These are phyloP conservation scores for Trichoderma sp. DNA, from an alignment of 2,329 filamentous ascomycete species.

Conservation along the genomic window DNA sequence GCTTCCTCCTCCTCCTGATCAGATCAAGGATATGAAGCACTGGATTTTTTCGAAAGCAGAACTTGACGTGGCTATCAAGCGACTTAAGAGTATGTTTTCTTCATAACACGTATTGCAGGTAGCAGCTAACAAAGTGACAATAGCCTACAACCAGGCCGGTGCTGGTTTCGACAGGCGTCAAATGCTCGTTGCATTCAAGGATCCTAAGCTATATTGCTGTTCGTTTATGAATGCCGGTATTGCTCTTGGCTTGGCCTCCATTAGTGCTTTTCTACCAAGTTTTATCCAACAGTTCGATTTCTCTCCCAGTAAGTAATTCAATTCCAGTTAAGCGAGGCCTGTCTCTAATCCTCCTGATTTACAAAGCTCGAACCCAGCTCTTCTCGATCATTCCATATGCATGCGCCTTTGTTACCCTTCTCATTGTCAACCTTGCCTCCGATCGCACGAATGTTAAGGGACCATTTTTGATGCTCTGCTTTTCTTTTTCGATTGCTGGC, in stretches of 20 bases:
- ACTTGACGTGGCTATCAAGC: background rate
- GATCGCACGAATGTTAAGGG: background rate
- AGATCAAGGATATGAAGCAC: background rate
- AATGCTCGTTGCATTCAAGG: background rate
- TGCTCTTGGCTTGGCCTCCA: background rate
- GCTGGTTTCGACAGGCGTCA: background rate
- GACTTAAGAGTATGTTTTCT: background rate
- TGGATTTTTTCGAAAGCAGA: background rate
- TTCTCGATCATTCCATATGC: constrained; percentile 3
- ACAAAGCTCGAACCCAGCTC: background rate
- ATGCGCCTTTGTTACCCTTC: background rate
- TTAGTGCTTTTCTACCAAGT: background rate
- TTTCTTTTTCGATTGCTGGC: background rate
- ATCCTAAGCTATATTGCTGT: background rate
- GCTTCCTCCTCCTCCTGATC: background rate
- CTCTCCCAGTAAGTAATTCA: background rate
- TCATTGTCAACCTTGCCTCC: background rate
- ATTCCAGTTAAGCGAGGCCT: background rate
- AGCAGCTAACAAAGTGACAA: background rate
- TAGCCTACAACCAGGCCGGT: background rate
- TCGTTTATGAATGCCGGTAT: background rate
- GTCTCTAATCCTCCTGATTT: background rate
- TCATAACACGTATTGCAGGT: rapidly evolving
- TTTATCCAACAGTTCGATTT: background rate
- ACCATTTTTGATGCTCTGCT: background rate